phyloP scores from a whole-genome alignment of 208 protist species.

The Wallacemonas sp. region DNA sequence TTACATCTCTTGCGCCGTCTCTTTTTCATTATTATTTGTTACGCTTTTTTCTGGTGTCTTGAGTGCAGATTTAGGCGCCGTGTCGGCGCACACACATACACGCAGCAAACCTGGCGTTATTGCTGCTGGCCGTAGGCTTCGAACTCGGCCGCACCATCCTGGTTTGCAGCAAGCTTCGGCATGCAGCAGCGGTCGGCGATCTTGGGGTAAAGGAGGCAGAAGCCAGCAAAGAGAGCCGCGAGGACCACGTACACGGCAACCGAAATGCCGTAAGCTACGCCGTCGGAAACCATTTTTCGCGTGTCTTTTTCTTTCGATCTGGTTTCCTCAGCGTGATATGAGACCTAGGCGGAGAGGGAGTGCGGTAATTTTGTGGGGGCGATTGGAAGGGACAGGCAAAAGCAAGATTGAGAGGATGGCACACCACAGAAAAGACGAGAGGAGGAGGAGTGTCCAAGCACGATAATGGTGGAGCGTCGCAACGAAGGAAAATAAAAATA shows the following conservation, averaged over 20 bases:
- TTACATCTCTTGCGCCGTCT: no score
- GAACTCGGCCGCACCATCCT: not conserved
- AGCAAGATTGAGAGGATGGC: not conserved
- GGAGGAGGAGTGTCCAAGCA: no score
- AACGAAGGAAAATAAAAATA: no score
- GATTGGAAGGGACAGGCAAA: not conserved
- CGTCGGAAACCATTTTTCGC: slow-evolving; percentile 23
- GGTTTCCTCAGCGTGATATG: no score
- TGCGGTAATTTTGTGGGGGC: no score
- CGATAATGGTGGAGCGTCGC: no score
- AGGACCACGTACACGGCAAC: slow-evolving; percentile 45
- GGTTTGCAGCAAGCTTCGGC: not conserved
- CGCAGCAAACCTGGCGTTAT: not conserved
- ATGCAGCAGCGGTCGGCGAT: slow-evolving; percentile 45
- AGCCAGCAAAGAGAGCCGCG: slow-evolving; percentile 37
- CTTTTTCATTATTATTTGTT: no score
- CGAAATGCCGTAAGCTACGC: slow-evolving; percentile 44
- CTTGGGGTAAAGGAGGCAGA: slow-evolving; percentile 51
- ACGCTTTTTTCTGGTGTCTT: no score
- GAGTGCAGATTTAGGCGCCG: no score
- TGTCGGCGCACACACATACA: no score
- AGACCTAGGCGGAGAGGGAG: no score
- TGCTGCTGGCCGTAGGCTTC: not conserved
- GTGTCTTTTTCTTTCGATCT: not conserved
- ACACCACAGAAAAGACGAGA: no score